Percentiles rank a stretch among this genome's conserved stretches.
phyloP scores from a whole-genome alignment of 306 rosid species.

The Luffa aegyptiaca region DNA sequence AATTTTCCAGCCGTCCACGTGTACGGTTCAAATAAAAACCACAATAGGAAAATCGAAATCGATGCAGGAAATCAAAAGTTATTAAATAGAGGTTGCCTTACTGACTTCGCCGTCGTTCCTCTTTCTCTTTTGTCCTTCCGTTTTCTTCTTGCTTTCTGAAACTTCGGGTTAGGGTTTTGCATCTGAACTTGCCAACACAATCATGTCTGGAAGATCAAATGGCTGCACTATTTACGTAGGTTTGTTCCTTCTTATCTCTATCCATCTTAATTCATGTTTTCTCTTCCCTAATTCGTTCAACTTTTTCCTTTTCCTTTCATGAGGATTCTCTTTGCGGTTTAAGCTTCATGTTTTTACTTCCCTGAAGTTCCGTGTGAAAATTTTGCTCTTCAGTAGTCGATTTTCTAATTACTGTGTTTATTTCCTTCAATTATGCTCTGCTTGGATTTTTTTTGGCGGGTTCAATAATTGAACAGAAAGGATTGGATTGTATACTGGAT shows the following conservation, averaged over 20 bases:
- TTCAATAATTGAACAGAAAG: not conserved
- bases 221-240: constrained; percentile 1
- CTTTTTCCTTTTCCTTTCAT: not conserved
- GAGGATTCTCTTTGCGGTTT: not conserved
- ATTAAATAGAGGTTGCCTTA: not conserved
- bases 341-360: not conserved
- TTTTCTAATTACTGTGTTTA: not conserved
- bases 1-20: not conserved
- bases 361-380: not conserved
- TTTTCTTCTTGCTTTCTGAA: not conserved
- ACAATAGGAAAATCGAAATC: not conserved
- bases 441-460: not conserved
- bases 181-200: not conserved
- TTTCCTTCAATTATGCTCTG: not conserved
- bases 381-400: not conserved
- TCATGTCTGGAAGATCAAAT: constrained; percentile 3
- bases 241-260: not conserved
- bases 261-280: not conserved
- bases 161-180: not conserved
- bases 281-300: not conserved
- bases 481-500: not conserved
- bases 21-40: not conserved
- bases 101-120: not conserved
- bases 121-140: not conserved
- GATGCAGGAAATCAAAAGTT: not conserved